Evolutionary conservation across 2,329 filamentous ascomycete genomes (phyloP), one percentile per base, ranked within the genome.

Genomic region (Penicillium sp.): DNA sequence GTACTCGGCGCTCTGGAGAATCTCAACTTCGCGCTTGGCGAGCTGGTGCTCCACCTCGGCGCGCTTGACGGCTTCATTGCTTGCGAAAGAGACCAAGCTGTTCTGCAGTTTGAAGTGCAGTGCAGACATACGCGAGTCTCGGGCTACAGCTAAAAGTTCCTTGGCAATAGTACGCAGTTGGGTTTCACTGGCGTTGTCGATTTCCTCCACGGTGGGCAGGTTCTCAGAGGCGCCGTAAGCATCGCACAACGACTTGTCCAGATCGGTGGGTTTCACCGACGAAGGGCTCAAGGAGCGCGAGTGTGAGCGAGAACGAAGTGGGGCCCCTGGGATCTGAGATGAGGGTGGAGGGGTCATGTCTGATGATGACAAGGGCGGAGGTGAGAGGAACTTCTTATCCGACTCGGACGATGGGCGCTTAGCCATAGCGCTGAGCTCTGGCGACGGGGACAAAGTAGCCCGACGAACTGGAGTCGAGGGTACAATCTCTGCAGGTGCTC

Each of bases 61-160:
- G 27, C 92, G 87, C 74, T 95, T 92, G 10, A 91, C 85, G 31
- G 92, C 88, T 65, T 96, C 91, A 48, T 88, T 87, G 53, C 90
- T 92, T 69, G 96, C 91, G 63, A 97, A 87, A 50, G 85, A 87
- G 29, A 96, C 82, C 69, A 97, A 83, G 66, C 88, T 92, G 70
- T 92, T 89, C 72, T 97, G 93, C 53, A 97, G 79, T 76, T 94
- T 95, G 78, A 94, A 89, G 72, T 97, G 92, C 33, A 92, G 90
- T 16, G 89, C 87, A 58, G 92, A 89, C 79, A 92, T 92, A 68
- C 94, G 90, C 55, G 85, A 82, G 63, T 89, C 86, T 60, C 82
- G 79, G n/a, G 86, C 72, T 16, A 82, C 78, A 11, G 75, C 72
- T 27, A 83, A 77, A 13, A 87, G 75, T 23, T 79, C 78, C 72